Conservation (phyloP, 208 protist genomes). For the Wallacemonas sp. region DNA sequence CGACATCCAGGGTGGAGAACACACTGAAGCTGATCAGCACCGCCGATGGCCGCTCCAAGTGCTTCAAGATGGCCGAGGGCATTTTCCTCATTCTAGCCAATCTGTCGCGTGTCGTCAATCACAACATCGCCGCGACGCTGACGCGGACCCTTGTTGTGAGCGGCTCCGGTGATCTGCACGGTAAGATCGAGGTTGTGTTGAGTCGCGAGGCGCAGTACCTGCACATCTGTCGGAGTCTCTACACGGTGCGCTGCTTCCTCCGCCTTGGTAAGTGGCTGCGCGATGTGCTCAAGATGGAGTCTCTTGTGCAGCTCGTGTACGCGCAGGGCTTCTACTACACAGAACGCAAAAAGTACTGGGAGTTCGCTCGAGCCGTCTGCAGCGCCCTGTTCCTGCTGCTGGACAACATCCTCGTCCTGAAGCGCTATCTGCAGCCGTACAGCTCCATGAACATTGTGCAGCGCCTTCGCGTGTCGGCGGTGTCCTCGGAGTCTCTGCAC, state of each 20-base stretch:
- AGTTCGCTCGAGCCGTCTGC: constrained; percentile 41
- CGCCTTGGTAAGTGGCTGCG: constrained; percentile 48
- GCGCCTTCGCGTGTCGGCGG: constrained; percentile 10
- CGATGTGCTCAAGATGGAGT: constrained; percentile 38
- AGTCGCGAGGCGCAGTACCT: constrained; percentile 7
- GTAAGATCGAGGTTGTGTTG: not conserved
- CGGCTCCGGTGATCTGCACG: constrained; percentile 1
- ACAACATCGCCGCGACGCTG: not conserved
- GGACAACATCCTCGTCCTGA: constrained; percentile 48
- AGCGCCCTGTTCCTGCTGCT: constrained; percentile 40
- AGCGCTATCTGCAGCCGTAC: constrained; percentile 18
- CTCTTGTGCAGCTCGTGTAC: constrained; percentile 26
- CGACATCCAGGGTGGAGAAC: constrained; percentile 8
- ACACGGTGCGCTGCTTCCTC: constrained; percentile 43
- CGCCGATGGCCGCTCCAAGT: constrained; percentile 59
- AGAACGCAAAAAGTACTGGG: constrained; percentile 50
- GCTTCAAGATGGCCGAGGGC: constrained; percentile 47
- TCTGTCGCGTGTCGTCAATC: constrained; percentile 14
- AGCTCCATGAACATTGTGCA: constrained; percentile 12
- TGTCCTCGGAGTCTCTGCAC: constrained; percentile 4
- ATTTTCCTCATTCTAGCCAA: constrained; percentile 20
- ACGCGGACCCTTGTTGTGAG: not conserved
- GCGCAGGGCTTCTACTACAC: constrained; percentile 42
- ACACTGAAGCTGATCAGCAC: constrained; percentile 27
- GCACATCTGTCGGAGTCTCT: constrained; percentile 23